Percentiles rank a stretch among this genome's conserved stretches.
Conservation (phyloP, 257 asterid genomes). For the Orobanche coerulescens region DNA sequence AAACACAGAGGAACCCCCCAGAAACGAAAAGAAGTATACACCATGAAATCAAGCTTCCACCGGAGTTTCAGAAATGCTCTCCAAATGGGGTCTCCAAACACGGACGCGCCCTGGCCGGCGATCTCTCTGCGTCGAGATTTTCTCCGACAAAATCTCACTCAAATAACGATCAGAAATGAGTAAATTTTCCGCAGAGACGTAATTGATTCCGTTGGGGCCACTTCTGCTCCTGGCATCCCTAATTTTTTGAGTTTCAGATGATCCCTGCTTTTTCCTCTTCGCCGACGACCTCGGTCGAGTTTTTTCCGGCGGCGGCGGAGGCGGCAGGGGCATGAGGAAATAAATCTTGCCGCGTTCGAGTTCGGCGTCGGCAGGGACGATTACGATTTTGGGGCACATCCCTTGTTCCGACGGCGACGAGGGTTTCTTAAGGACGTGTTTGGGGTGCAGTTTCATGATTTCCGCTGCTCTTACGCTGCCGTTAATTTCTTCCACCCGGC, state of each 20-base stretch:
- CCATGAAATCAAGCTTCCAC: slow-evolving; percentile 22
- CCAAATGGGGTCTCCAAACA: slow-evolving; percentile 67
- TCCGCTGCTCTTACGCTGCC: slow-evolving; percentile 51
- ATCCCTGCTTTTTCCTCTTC: slow-evolving; percentile 31
- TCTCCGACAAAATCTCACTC: slow-evolving; percentile 59
- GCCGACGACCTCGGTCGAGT: slow-evolving; percentile 24
- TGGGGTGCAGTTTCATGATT: slow-evolving; percentile 54
- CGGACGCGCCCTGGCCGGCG: slow-evolving; percentile 56
- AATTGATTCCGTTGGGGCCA: background rate
- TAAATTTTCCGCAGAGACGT: slow-evolving; percentile 21
- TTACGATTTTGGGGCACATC: slow-evolving; percentile 37
- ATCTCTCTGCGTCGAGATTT: slow-evolving; percentile 39
- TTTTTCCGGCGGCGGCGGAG: slow-evolving; percentile 27
- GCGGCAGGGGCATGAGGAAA: slow-evolving; percentile 62
- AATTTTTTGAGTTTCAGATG: too few species aligned
- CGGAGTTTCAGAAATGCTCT: slow-evolving; percentile 62
- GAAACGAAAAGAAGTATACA: background rate
- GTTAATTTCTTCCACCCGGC: slow-evolving; percentile 56
- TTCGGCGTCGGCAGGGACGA: slow-evolving; percentile 60
- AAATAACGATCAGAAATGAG: slow-evolving; percentile 40
- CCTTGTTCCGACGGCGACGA: slow-evolving; percentile 29
- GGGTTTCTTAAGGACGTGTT: slow-evolving; percentile 57
- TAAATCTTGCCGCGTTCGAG: slow-evolving; percentile 72
- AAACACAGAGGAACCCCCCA: background rate
- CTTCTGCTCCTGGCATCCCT: slow-evolving; percentile 15